These are phyloP conservation scores for Gracilariopsis chorda DNA, from an alignment of 23 red algal genomes.

Conservation along the genomic window DNA sequence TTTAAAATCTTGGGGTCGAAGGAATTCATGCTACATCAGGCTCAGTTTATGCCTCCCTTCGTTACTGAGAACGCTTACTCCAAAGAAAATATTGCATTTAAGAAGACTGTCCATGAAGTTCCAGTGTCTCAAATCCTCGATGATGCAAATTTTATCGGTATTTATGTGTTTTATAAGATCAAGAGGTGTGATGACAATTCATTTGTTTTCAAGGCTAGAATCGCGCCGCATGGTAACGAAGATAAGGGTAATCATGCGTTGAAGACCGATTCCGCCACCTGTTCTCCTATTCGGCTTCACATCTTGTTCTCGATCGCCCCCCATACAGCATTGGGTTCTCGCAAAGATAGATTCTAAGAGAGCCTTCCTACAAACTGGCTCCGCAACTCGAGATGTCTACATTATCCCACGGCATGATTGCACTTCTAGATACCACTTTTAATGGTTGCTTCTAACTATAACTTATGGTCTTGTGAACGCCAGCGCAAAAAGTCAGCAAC, in stretches of 20 bases:
- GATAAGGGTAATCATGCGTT: background rate
- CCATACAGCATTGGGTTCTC: background rate
- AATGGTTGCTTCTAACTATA: slow-evolving; percentile 30
- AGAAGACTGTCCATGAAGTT: slow-evolving; percentile 17
- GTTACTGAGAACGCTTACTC: slow-evolving; percentile 20
- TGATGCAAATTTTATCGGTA: slow-evolving; percentile 31
- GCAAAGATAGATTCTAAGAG: slow-evolving; percentile 43
- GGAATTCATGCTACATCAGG: slow-evolving; percentile 4
- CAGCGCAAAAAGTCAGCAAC: slow-evolving; percentile 38
- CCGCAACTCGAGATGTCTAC: slow-evolving; percentile 22
- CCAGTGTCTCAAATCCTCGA: background rate
- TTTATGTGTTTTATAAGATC: slow-evolving; percentile 39
- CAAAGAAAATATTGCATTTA: slow-evolving; percentile 19
- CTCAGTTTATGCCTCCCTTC: background rate
- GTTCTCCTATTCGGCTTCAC: background rate
- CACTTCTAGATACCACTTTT: background rate
- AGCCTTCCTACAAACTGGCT: slow-evolving; percentile 30
- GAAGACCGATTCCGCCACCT: slow-evolving; percentile 33
- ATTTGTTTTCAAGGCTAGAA: slow-evolving; percentile 12
- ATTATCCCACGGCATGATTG: slow-evolving; percentile 27
- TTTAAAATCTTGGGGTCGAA: slow-evolving; percentile 11
- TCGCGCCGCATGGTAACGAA: slow-evolving; percentile 44
- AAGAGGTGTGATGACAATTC: background rate
- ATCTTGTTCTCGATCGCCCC: slow-evolving; percentile 22
- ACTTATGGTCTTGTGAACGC: slow-evolving; percentile 17